Evolutionary conservation across 2,329 filamentous ascomycete genomes (phyloP), one percentile per base, ranked within the genome.

Genomic region (Aspergillus unguis): DNA sequence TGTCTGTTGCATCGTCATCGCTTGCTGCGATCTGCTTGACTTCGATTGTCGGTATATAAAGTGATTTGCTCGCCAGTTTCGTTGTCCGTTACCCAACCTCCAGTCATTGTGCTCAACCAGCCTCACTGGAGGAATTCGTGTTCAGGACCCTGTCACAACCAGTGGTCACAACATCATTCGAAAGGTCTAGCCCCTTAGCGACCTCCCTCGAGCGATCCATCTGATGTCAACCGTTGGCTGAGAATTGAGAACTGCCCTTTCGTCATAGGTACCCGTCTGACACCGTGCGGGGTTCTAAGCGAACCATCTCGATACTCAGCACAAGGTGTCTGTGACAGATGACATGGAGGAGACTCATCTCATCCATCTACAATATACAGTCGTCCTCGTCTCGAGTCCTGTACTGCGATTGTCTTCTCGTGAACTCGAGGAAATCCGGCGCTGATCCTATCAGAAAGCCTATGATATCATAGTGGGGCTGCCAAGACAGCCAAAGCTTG

Each of bases 401-500:
- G 17, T 1, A 17, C 17, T 17, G 17, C 17, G 17, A 17, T 17
- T 17, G 17, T 17, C 17, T 17, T 17, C 17, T 17, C 50, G 45
- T 48, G 50, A 53, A 53, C 50, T 53, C 33, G 44, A 52, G 44
- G 44, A 27, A 28, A 27, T 49, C 37, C 28, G 23, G 38, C 23
- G 32, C 11, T 17, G 37, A 32, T 33, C 51, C 51, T 50, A 53
- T 53, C 42, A 53, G 46, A 42, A 6, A 11, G n/a, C 31, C 33
- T 40, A 31, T 50, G 46, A 53, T 46, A 46, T 53, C 51, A 53
- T 33, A 40, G 46, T 46, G 51, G 51, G 26, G 11, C 23, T 25
- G 51, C 51, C 51, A 53, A 53, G 51, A 11, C 45, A 27, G 25
- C 51, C 51, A 49, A 48, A 53, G 51, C 45, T 53, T 53, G 51